Evolutionary conservation across 1,139 yeast genomes (phyloP), one percentile per base, ranked within the genome.

Genomic region (Pichia sp.): DNA sequence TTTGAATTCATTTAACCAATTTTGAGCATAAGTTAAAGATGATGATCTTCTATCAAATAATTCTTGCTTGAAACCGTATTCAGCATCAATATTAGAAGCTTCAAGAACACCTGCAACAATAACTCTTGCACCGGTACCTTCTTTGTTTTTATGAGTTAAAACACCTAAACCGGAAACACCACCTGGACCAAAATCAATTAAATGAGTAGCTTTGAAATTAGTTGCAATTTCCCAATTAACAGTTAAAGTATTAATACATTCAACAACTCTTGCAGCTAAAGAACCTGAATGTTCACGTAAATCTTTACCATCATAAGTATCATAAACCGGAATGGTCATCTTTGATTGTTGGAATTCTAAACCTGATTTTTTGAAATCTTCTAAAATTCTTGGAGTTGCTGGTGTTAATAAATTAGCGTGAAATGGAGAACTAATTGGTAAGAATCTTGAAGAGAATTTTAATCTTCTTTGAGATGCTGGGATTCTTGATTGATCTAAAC

Each of bases 181-280:
- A 70, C 99, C 98, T 54, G 98, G 99, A 65, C 99, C 99, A 63
- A 92, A 92, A 70, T 92, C 99, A 58, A 92, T 70, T 59, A 92
- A 79, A 67, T 94, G 98, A 46, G 97, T 86, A 32, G 94, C 78
- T 48, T 76, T 65, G 66, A 87, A 87, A 56, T 78, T 68, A 46
- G 97, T 90, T 35, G 98, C 95, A 35, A 61, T 59, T 72, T 92
- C 97, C 99, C 99, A 92, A 71, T 87, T 78, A 56, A 92, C 99
- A 42, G 96, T 89, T 64, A 86, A 77, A 63, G 82, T 83, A 49
- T 95, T 88, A 64, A 92, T 90, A 63, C 90, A 84, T 65, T 80
- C 81, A 53, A 83, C 81, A 51, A 86, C 76, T 64, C 96, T 80
- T 49, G 77, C 74, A 40, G 79, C 76, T 50, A 86, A 67, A 4